Conservation (phyloP, 1,139 yeast species). For the Lodderomyces margitis region DNA sequence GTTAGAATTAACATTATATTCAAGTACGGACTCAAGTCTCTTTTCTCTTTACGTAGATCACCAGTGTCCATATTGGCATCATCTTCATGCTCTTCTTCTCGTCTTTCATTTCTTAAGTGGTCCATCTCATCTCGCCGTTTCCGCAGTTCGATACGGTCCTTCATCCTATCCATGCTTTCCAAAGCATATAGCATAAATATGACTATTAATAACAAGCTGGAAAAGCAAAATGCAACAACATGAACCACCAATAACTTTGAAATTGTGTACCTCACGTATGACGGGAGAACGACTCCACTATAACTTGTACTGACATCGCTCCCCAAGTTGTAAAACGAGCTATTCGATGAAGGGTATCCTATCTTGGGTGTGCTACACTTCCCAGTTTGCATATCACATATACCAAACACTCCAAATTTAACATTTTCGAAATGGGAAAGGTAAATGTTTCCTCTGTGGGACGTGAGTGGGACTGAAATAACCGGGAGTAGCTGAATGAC, state of each 20-base stretch:
- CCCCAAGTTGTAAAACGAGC: conserved; percentile 18
- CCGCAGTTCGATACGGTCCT: background rate
- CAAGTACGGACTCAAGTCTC: conserved; percentile 29
- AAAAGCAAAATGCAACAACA: conserved; percentile 41
- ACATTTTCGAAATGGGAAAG: conserved; percentile 31
- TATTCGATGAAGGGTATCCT: conserved; percentile 36
- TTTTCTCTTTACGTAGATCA: conserved; percentile 7
- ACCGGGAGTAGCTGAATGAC: conserved; percentile 42
- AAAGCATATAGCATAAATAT: conserved; percentile 13
- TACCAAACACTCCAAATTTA: conserved; percentile 47
- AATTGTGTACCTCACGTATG: conserved; percentile 39
- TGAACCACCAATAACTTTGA: conserved; percentile 46
- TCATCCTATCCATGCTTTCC: conserved; percentile 7
- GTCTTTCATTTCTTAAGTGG: background rate
- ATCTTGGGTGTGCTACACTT: conserved; percentile 34
- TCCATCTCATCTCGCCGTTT: background rate
- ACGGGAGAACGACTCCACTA: conserved; percentile 37
- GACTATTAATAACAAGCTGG: conserved; percentile 26
- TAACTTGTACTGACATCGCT: conserved; percentile 15
- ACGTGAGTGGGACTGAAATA: conserved; percentile 44
- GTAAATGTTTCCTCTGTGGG: conserved; percentile 21
- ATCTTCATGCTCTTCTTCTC: conserved; percentile 3
- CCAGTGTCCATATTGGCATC: conserved; percentile 3
- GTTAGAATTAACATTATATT: conserved; percentile 35
- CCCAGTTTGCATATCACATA: conserved; percentile 30